A percentile compares a stretch with the other conserved stretches of the same genome.
These are phyloP conservation scores for Carex kokanica DNA, from an alignment of 176 grass and related monocot species.

Conservation along the genomic window DNA sequence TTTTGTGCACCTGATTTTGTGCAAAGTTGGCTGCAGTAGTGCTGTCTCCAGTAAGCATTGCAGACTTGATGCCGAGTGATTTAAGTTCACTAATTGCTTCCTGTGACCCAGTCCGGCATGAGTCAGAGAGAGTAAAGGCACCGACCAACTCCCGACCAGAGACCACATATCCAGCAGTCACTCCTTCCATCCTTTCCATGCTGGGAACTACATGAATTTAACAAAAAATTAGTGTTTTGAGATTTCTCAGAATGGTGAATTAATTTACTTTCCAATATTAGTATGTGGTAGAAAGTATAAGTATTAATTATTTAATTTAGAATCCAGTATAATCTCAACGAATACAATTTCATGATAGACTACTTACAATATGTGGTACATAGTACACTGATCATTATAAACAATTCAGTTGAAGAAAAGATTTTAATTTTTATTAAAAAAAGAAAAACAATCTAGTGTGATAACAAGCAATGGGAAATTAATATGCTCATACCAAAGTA, in stretches of 20 bases:
- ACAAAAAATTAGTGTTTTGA: background rate
- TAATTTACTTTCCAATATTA: too few relatives aligned
- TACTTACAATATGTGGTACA: background rate
- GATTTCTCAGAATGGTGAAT: background rate
- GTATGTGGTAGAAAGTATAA: too few relatives aligned
- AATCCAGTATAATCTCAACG: too few relatives aligned
- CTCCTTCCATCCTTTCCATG: constrained; percentile 22
- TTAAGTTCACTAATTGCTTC: constrained; percentile 59
- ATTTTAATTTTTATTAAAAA: background rate
- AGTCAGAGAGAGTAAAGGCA: constrained; percentile 41
- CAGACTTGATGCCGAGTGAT: constrained; percentile 48
- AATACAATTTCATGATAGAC: too few relatives aligned
- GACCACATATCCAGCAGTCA: constrained; percentile 55
- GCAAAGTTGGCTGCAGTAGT: constrained; percentile 36
- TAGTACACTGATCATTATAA: background rate
- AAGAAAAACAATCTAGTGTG: too few relatives aligned
- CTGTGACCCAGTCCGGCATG: constrained; percentile 37
- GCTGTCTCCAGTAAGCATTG: constrained; percentile 76
- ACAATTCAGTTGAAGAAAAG: background rate
- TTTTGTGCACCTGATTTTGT: constrained; percentile 36
- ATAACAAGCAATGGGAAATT: too few relatives aligned
- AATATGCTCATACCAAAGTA: too few relatives aligned
- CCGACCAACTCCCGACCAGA: constrained; percentile 28
- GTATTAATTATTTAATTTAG: too few relatives aligned
- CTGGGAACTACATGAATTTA: constrained; percentile 1